Percentiles rank a stretch among this genome's conserved stretches.
Conservation (phyloP, 2,329 filamentous ascomycete species). For the Dactylellina leptospora region DNA sequence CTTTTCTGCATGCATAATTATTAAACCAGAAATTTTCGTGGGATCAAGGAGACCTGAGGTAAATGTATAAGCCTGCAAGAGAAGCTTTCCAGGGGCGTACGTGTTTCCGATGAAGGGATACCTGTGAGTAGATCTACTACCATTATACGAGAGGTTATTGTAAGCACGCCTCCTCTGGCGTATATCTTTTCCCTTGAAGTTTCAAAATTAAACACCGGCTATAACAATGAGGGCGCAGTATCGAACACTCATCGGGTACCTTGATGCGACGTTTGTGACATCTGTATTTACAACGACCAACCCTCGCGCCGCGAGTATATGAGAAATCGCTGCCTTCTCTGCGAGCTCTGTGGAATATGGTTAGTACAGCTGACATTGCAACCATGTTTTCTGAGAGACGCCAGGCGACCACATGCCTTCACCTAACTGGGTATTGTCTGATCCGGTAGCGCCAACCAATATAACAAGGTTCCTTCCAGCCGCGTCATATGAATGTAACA, state of each 20-base stretch:
- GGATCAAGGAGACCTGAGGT: slow-evolving; percentile 73
- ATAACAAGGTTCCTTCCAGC: slow-evolving; percentile 92
- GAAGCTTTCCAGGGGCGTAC: too few species aligned
- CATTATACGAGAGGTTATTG: slow-evolving; percentile 92
- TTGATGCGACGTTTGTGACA: slow-evolving; percentile 81
- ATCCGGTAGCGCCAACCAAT: slow-evolving; percentile 85
- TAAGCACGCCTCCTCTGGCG: slow-evolving; percentile 85
- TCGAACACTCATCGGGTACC: too few species aligned
- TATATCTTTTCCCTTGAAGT: slow-evolving; percentile 84
- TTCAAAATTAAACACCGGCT: neutral
- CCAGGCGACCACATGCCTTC: too few species aligned
- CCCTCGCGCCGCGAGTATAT: slow-evolving; percentile 80
- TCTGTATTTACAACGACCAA: slow-evolving; percentile 95
- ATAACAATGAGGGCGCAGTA: neutral
- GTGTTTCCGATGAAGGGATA: slow-evolving; percentile 58
- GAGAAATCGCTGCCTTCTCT: slow-evolving; percentile 91
- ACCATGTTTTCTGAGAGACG: too few species aligned
- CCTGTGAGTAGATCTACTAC: slow-evolving; percentile 90
- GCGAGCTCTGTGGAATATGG: slow-evolving; percentile 78
- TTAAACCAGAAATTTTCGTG: slow-evolving; percentile 82
- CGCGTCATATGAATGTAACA: slow-evolving; percentile 95
- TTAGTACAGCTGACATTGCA: too few species aligned
- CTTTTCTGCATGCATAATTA: slow-evolving; percentile 86
- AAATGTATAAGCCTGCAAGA: slow-evolving; percentile 19
- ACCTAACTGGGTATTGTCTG: slow-evolving; percentile 96